Percentiles rank a stretch among this genome's conserved stretches.
Evolutionary conservation across 1,139 yeast species (phyloP).

Genomic region (Yamadazyma siamensis): DNA sequence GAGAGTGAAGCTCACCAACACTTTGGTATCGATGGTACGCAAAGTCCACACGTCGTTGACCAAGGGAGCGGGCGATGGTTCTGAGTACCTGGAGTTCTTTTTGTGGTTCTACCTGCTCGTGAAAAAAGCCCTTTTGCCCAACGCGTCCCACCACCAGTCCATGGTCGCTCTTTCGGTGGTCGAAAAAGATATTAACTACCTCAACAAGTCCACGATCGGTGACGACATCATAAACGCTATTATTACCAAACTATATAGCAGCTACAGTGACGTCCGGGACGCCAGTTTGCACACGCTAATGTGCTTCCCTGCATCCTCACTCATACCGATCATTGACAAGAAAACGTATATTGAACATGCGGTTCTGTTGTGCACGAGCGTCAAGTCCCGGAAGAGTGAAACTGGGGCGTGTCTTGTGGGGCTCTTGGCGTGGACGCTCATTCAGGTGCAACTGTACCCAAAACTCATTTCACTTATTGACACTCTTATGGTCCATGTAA

Average conservation of each 20-base stretch:
- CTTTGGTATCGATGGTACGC: too few relatives aligned
- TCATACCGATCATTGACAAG: not conserved
- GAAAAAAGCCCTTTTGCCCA: slow-evolving; percentile 51
- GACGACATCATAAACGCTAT: slow-evolving; percentile 33
- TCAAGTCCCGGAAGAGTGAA: slow-evolving; percentile 73
- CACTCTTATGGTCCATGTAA: too few relatives aligned
- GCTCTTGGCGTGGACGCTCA: slow-evolving; percentile 42
- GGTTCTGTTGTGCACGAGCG: slow-evolving; percentile 43
- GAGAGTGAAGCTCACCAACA: too few relatives aligned
- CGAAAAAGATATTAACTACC: slow-evolving; percentile 45
- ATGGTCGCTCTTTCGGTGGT: slow-evolving; percentile 52
- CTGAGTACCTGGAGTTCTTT: slow-evolving; percentile 46
- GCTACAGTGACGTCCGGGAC: slow-evolving; percentile 73
- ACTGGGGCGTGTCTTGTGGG: slow-evolving; percentile 72
- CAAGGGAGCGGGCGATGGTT: too few relatives aligned
- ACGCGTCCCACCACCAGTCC: slow-evolving; percentile 64
- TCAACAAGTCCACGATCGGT: slow-evolving; percentile 7
- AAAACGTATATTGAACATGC: slow-evolving; percentile 15
- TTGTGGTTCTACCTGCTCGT: slow-evolving; percentile 39
- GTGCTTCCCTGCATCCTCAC: slow-evolving; percentile 37
- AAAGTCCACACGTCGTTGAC: too few relatives aligned
- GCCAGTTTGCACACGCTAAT: slow-evolving; percentile 46
- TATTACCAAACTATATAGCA: slow-evolving; percentile 62
- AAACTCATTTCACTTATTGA: too few relatives aligned
- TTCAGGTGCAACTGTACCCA: too few relatives aligned